Evolutionary conservation across 164 flowering plant genomes (phyloP).

Genomic region (Tinospora cordifolia): DNA sequence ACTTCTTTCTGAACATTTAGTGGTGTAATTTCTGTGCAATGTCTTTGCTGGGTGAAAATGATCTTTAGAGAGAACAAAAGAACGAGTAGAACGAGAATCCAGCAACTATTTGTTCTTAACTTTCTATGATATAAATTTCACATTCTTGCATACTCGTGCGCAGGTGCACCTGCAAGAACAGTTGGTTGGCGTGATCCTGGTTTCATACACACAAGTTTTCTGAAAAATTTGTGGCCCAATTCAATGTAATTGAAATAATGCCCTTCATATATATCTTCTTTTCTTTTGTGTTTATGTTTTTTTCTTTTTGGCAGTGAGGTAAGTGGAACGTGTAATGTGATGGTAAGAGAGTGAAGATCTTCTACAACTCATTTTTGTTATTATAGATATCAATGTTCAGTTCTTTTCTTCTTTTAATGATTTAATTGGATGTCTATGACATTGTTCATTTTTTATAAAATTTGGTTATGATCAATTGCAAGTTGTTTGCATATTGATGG

Average conservation of each 20-base stretch:
- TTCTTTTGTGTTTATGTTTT: not conserved
- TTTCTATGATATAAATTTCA: not conserved
- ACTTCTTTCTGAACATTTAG: not conserved
- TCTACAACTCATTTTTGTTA: not conserved
- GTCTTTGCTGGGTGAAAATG: not conserved
- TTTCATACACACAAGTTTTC: conserved; percentile 71
- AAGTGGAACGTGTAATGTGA: not conserved
- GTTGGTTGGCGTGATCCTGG: conserved; percentile 99
- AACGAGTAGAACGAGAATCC: not conserved
- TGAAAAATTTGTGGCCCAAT: conserved; percentile 85
- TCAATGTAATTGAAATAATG: conserved; percentile 29
- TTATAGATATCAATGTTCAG: not conserved
- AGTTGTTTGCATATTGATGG: not conserved
- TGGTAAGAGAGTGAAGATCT: not conserved
- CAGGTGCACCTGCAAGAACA: conserved; percentile 93
- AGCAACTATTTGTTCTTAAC: not conserved
- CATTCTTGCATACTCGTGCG: conserved; percentile 3
- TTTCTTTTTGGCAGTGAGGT: not conserved
- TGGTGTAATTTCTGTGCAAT: not conserved
- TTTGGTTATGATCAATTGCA: not conserved
- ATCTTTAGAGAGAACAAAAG: not conserved
- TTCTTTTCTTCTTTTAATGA: not conserved
- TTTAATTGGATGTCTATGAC: not conserved
- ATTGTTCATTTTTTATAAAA: not conserved
- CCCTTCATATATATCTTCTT: not conserved